Evolutionary conservation across 148 eudicot species (phyloP), one percentile per base, ranked within the genome.

Genomic region (Bassia scoparia): DNA sequence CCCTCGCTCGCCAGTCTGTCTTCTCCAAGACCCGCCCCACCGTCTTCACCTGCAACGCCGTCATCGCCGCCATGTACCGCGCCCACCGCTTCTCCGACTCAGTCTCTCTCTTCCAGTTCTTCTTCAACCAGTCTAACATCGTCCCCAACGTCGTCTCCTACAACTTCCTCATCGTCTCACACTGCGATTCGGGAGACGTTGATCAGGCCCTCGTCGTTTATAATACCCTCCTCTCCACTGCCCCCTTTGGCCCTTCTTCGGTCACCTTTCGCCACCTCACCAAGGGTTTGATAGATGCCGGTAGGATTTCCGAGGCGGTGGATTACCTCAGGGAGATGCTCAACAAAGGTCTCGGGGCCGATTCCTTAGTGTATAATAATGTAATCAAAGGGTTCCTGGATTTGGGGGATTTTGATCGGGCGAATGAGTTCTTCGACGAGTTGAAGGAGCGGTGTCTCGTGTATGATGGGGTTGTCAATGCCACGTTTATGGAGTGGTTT

Each of bases 21-120:
- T 92, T 84, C 78, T 86, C 90, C 61, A 52, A 48, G 41, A 76
- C 81, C 0, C 87, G 98, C 21, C 93, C 98, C 62, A 92, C 98
- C 26, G 98, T 92, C 48, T 92, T 92, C 83, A 90, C 98, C n/a
- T 92, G 96, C 78, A 92, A 92, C 70, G 96, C 97, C 13, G 80
- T 92, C 12, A 77, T 86, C 11, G 93, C 91, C 3, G 83, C 98
- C 20, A 84, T 92, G 89, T 89, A 74, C 70, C 87, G 91, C 3
- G 83, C 89, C 7, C 73, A 80, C 46, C 76, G 93, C 17, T 92
- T 82, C 55, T 44, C 66, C 8, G 93, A 92, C 7, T 85, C 96
- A 1, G 80, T 84, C 0, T 87, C 87, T 0, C 83, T 88, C 7
- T 92, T 92, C 43, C 84, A 81, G 0, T 92, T 83, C 82, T 90